Conservation (phyloP, 208 protist species). For the Phytomonas sp. region DNA sequence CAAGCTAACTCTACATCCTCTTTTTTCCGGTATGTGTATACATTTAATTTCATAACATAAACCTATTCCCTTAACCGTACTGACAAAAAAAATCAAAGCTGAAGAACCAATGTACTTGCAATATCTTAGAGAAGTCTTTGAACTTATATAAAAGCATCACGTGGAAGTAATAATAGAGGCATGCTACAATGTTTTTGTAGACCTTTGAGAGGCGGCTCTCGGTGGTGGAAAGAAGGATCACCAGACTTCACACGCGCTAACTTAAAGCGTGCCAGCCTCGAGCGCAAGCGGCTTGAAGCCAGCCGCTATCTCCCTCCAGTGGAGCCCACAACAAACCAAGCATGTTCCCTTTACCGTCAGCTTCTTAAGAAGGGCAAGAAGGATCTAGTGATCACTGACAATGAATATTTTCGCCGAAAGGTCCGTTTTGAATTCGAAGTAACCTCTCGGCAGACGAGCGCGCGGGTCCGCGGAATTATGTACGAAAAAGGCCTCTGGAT, state of each 20-base stretch:
- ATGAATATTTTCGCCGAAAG: conserved; percentile 57
- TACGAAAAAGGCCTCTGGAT: conserved; percentile 85
- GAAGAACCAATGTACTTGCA: background rate
- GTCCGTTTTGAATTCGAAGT: conserved; percentile 84
- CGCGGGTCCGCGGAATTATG: conserved; percentile 84
- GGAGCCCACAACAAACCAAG: conserved; percentile 60
- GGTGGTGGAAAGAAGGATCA: conserved; percentile 70
- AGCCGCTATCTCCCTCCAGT: conserved; percentile 48
- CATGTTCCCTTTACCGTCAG: conserved; percentile 54
- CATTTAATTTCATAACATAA: background rate
- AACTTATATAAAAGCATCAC: background rate
- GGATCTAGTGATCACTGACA: conserved; percentile 63
- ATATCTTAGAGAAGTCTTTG: conserved; percentile 1
- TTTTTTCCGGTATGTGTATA: conserved; percentile 9
- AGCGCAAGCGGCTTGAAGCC: conserved; percentile 50
- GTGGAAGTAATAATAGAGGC: conserved; percentile 3
- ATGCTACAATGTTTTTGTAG: conserved; percentile 25
- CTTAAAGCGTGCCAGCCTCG: conserved; percentile 39
- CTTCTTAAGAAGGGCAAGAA: conserved; percentile 48
- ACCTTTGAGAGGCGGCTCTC: conserved; percentile 19
- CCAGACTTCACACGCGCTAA: conserved; percentile 71
- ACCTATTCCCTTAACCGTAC: background rate
- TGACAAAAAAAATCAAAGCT: conserved; percentile 9
- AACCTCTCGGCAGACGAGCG: conserved; percentile 76
- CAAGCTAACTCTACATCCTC: background rate